phyloP scores from a whole-genome alignment of 805 yeast genomes.

The Maudiozyma serrabonitensis region DNA sequence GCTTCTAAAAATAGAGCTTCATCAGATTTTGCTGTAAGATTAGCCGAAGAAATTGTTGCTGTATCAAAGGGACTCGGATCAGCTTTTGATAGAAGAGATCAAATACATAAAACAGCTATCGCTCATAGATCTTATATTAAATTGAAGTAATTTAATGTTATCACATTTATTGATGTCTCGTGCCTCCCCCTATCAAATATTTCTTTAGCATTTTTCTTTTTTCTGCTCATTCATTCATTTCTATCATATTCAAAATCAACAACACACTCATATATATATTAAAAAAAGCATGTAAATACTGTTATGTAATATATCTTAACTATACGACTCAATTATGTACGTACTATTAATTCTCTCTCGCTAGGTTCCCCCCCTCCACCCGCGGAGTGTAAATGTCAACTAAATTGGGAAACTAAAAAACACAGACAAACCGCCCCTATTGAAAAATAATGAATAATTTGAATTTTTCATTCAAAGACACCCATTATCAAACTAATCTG shows the following conservation, averaged over 20 bases:
- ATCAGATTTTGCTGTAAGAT: conserved; percentile 73
- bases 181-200: background rate
- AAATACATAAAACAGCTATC: conserved; percentile 78
- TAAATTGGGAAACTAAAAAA: background rate
- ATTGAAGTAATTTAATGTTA: conserved; percentile 22
- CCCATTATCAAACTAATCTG: too few relatives aligned
- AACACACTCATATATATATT: too few relatives aligned
- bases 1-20: conserved; percentile 73
- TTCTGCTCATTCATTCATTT: background rate
- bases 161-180: too few relatives aligned
- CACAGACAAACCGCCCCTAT: background rate
- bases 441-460: background rate
- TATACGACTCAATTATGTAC: background rate
- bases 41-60: conserved; percentile 79
- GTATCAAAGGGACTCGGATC: conserved; percentile 72
- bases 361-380: too few relatives aligned
- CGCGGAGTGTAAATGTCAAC: too few relatives aligned
- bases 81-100: conserved; percentile 74
- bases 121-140: conserved; percentile 76
- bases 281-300: too few relatives aligned
- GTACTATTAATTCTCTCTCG: too few relatives aligned
- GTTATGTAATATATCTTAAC: background rate
- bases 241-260: too few relatives aligned
- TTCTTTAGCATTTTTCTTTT: background rate
- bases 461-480: too few relatives aligned